Conservation (phyloP, 352 stramenopile species). For the Phytophthora rubi region DNA sequence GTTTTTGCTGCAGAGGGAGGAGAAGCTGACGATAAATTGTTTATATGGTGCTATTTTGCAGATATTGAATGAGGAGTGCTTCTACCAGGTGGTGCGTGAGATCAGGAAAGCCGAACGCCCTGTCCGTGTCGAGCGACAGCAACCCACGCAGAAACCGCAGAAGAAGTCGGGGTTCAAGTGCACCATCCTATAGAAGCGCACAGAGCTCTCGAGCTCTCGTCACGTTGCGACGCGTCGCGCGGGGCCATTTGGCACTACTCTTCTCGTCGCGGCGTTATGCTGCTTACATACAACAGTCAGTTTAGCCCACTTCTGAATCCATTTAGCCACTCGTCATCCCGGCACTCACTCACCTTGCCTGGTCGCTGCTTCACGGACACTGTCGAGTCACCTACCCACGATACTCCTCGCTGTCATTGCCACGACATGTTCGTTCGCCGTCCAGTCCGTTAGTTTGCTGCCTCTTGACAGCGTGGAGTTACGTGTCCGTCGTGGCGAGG, state of each 20-base stretch:
- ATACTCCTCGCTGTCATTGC: background rate
- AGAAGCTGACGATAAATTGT: slow-evolving; percentile 9
- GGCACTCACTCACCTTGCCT: slow-evolving; percentile 17
- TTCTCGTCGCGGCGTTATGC: slow-evolving; percentile 34
- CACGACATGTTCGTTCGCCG: slow-evolving; percentile 21
- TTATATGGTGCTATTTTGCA: slow-evolving; percentile 25
- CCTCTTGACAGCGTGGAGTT: slow-evolving; percentile 9
- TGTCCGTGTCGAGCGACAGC: slow-evolving; percentile 46
- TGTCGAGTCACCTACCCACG: slow-evolving; percentile 1
- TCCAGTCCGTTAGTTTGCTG: slow-evolving; percentile 20
- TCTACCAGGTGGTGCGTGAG: slow-evolving; percentile 89
- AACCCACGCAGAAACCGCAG: slow-evolving; percentile 59
- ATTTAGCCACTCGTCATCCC: slow-evolving; percentile 24
- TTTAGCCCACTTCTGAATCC: slow-evolving; percentile 41
- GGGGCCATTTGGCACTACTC: slow-evolving; percentile 16
- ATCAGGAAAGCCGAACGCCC: slow-evolving; percentile 85
- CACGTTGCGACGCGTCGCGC: slow-evolving; percentile 28
- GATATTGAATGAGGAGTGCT: slow-evolving; percentile 92
- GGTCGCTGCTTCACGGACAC: slow-evolving; percentile 10
- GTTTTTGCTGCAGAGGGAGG: background rate
- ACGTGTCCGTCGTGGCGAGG: slow-evolving; percentile 11
- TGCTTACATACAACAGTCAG: slow-evolving; percentile 48
- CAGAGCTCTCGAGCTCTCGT: slow-evolving; percentile 21
- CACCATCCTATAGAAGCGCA: slow-evolving; percentile 56
- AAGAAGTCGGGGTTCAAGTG: slow-evolving; percentile 74